Percentiles rank a stretch among this genome's conserved stretches.
These are phyloP conservation scores for Nannochloris sp. DNA, from an alignment of 139 green algal species.

Conservation along the genomic window DNA sequence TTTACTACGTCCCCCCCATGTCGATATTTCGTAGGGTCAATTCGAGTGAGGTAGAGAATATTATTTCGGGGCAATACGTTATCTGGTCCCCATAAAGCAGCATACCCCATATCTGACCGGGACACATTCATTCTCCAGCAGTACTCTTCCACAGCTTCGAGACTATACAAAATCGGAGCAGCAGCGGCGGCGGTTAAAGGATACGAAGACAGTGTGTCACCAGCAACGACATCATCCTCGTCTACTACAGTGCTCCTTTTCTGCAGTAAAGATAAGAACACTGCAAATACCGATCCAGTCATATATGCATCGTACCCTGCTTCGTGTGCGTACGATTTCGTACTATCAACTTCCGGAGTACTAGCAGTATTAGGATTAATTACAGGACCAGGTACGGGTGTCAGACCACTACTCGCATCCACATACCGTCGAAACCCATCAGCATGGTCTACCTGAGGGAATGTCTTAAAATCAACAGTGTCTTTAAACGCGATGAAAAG, in stretches of 20 bases:
- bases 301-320: conserved; percentile 76
- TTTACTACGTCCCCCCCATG: background rate
- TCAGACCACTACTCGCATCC: background rate
- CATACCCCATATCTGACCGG: conserved; percentile 22
- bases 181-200: no score
- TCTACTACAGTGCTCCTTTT: background rate
- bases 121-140: conserved; percentile 23
- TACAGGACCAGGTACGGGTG: no score
- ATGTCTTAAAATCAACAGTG: background rate
- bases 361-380: no score
- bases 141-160: background rate
- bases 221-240: background rate
- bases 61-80: background rate
- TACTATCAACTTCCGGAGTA: no score
- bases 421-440: conserved; percentile 29
- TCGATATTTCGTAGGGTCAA: background rate
- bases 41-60: conserved; percentile 1
- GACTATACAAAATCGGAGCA: no score
- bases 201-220: background rate
- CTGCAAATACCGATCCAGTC: conserved; percentile 44
- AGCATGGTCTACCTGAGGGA: conserved; percentile 16
- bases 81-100: conserved; percentile 10
- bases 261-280: background rate
- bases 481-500: background rate
- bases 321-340: conserved; percentile 57